Conservation (phyloP, 441 rosid species). For the Rhodomyrtus psidioides region DNA sequence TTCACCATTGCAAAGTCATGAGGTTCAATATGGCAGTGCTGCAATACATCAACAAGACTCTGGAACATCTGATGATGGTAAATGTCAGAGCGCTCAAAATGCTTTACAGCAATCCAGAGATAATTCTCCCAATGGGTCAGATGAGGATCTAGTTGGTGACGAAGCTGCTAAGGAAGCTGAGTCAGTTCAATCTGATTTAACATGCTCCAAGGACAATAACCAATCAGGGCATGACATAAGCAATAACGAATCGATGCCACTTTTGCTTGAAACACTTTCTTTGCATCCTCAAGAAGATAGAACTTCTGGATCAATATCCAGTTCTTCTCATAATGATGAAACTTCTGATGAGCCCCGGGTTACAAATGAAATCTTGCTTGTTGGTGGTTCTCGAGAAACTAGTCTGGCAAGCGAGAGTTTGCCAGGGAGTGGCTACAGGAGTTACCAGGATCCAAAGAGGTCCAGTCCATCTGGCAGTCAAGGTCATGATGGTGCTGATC, state of each 20-base stretch:
- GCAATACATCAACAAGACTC: conserved; percentile 13
- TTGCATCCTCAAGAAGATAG: conserved; percentile 16
- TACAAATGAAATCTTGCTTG: conserved; percentile 15
- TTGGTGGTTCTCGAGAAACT: conserved; percentile 23
- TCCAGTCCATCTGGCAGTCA: conserved; percentile 20
- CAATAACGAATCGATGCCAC: conserved; percentile 22
- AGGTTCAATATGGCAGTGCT: conserved; percentile 10
- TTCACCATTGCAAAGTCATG: conserved; percentile 7
- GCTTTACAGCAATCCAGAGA: conserved; percentile 13
- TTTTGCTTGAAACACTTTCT: conserved; percentile 31
- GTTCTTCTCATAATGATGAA: conserved; percentile 8
- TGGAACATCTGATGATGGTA: conserved; percentile 15
- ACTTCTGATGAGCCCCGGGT: conserved; percentile 15
- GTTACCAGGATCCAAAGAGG: conserved; percentile 15
- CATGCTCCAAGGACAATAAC: conserved; percentile 7
- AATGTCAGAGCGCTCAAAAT: conserved; percentile 10
- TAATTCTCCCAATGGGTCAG: conserved; percentile 8
- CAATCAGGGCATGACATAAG: conserved; percentile 12
- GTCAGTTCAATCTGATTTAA: conserved; percentile 13
- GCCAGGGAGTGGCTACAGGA: conserved; percentile 15
- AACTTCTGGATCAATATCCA: conserved; percentile 8
- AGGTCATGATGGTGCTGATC: conserved; percentile 32
- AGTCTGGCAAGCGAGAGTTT: conserved; percentile 19
- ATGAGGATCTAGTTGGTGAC: conserved; percentile 4
- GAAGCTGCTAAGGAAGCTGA: conserved; percentile 21